These are phyloP conservation scores for Cymbidium sinense DNA, from an alignment of 106 monocot genomes.

Conservation along the genomic window DNA sequence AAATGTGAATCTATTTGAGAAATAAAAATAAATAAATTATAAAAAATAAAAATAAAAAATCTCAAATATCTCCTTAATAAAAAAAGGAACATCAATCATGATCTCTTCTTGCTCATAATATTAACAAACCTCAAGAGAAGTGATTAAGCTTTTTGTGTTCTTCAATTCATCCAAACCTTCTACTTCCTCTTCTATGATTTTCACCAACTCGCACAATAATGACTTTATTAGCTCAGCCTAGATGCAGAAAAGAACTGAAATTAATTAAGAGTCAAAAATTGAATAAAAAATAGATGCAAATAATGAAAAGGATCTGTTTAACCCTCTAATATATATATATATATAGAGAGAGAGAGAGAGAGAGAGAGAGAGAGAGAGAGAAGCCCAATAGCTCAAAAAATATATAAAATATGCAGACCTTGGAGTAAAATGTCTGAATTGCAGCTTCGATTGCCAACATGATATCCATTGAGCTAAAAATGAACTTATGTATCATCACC, in stretches of 20 bases:
- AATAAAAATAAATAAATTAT: background rate
- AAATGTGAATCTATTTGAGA: too few species aligned
- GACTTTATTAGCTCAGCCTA: slow-evolving; percentile 6
- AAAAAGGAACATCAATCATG: background rate
- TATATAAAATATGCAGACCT: slow-evolving; percentile 16
- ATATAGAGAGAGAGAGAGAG: too few species aligned
- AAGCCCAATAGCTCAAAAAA: background rate
- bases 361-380: background rate
- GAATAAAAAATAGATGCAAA: background rate
- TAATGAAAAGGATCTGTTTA: too few species aligned
- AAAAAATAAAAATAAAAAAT: background rate
- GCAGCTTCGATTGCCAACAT: slow-evolving; percentile 36
- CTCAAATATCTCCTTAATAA: background rate
- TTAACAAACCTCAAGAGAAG: slow-evolving; percentile 4
- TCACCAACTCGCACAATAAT: background rate
- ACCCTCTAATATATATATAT: too few species aligned
- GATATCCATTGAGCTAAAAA: slow-evolving; percentile 21
- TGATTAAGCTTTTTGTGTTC: slow-evolving; percentile 1
- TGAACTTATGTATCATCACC: slow-evolving; percentile 17
- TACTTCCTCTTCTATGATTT: background rate
- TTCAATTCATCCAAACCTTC: slow-evolving; percentile 5
- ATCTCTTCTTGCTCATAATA: background rate
- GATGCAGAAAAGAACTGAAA: background rate
- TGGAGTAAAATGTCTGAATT: slow-evolving; percentile 28
- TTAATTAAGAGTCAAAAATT: background rate